Evolutionary conservation across 1,284 basidiomycete species (phyloP).

Genomic region (Lentinula novae-zelandiae): DNA sequence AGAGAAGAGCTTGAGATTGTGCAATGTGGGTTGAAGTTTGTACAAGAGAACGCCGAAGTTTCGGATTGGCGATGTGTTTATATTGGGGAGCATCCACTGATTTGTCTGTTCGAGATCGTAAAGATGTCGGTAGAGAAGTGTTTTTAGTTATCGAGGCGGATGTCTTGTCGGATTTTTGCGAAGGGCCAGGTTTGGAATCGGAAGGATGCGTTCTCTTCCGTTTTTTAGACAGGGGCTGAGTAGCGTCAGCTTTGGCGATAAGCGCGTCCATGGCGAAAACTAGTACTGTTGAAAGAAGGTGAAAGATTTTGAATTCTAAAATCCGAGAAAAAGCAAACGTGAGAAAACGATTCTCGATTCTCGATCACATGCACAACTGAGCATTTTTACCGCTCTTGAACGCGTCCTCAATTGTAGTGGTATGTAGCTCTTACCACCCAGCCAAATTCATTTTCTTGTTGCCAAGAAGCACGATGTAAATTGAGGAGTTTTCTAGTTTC

Average conservation of each 20-base stretch:
- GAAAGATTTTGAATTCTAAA: too few relatives aligned
- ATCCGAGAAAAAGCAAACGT: not conserved
- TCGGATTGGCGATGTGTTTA: constrained; percentile 70
- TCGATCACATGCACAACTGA: too few relatives aligned
- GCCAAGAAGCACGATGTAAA: too few relatives aligned
- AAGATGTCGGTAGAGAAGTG: constrained; percentile 58
- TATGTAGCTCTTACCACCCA: too few relatives aligned
- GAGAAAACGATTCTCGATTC: too few relatives aligned
- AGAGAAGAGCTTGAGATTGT: constrained; percentile 51
- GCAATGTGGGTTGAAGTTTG: constrained; percentile 56
- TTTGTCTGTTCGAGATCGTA: constrained; percentile 44
- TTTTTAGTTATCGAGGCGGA: constrained; percentile 54
- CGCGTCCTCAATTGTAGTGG: too few relatives aligned
- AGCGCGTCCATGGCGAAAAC: constrained; percentile 61
- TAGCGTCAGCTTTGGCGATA: constrained; percentile 65
- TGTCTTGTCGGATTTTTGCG: constrained; percentile 34
- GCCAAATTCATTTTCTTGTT: too few relatives aligned
- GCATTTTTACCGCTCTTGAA: too few relatives aligned
- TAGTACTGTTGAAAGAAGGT: not conserved
- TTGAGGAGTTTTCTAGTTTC: too few relatives aligned
- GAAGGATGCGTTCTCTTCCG: constrained; percentile 22
- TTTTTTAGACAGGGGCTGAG: constrained; percentile 45
- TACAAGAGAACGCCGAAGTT: constrained; percentile 66
- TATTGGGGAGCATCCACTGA: constrained; percentile 36
- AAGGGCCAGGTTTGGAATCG: constrained; percentile 18